Evolutionary conservation across 177 flowering plant species (phyloP).

Genomic region (Vitis hybrid): DNA sequence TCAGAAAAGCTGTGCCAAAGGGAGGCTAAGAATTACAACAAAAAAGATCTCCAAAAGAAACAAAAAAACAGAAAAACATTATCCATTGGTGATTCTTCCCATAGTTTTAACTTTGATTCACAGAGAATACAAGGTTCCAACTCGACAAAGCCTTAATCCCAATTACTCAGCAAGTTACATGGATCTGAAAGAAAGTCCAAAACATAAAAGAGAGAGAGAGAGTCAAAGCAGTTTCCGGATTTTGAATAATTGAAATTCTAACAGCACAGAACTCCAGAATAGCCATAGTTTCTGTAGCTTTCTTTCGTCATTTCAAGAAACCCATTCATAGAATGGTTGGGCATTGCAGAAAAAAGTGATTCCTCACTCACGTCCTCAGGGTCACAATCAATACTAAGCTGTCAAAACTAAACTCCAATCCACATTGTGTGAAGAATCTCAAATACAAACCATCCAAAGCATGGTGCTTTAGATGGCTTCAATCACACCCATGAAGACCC

Average conservation of each 20-base stretch:
- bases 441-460: background rate
- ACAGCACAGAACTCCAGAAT: background rate
- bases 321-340: background rate
- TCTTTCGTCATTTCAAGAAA: background rate
- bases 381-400: background rate
- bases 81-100: no score
- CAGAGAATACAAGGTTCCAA: no score
- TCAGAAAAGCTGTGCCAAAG: no score
- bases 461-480: background rate
- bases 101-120: no score
- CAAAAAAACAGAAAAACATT: no score
- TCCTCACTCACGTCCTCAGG: no score
- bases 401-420: constrained; percentile 1
- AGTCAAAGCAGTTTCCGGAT: background rate
- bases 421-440: constrained; percentile 1
- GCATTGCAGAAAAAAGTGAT: background rate
- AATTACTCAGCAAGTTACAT: no score
- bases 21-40: no score
- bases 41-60: no score
- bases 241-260: no score
- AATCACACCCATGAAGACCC: background rate
- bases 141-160: no score
- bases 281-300: background rate
- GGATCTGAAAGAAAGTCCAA: background rate
- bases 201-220: background rate